Conservation (phyloP, 441 rosid species). For the Biscutella laevigata region DNA sequence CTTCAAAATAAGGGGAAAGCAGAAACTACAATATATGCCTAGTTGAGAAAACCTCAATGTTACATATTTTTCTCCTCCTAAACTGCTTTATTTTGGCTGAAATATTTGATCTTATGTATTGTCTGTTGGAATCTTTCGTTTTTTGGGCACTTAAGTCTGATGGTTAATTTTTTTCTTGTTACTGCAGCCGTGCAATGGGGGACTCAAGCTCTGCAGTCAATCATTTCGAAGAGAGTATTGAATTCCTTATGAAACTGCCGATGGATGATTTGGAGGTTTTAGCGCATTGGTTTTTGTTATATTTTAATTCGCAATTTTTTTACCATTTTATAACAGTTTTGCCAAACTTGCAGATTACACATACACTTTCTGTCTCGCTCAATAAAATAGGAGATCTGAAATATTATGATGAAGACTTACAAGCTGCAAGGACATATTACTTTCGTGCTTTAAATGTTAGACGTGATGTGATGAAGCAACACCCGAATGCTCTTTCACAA, state of each 20-base stretch:
- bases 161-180: slow-evolving; percentile 1
- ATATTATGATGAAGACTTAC: slow-evolving; percentile 74
- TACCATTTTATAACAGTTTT: slow-evolving; percentile 1
- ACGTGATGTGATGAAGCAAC: slow-evolving; percentile 54
- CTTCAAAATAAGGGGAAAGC: background rate
- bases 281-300: slow-evolving; percentile 5
- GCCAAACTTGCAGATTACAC: slow-evolving; percentile 51
- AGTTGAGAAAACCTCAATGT: background rate
- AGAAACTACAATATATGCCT: background rate
- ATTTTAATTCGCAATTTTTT: background rate
- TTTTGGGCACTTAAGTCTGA: background rate
- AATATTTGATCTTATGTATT: background rate
- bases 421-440: slow-evolving; percentile 76
- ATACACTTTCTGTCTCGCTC: slow-evolving; percentile 90
- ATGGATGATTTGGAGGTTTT: slow-evolving; percentile 72
- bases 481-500: slow-evolving; percentile 59
- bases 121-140: slow-evolving; percentile 1
- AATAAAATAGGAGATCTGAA: slow-evolving; percentile 95
- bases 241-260: slow-evolving; percentile 64
- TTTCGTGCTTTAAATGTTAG: slow-evolving; percentile 68
- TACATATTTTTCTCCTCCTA: background rate
- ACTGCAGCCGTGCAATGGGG: slow-evolving; percentile 80
- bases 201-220: slow-evolving; percentile 64
- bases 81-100: background rate
- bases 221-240: slow-evolving; percentile 86